Conservation (phyloP, 768 basidiomycete genomes). For the Naganishia randhawae region DNA sequence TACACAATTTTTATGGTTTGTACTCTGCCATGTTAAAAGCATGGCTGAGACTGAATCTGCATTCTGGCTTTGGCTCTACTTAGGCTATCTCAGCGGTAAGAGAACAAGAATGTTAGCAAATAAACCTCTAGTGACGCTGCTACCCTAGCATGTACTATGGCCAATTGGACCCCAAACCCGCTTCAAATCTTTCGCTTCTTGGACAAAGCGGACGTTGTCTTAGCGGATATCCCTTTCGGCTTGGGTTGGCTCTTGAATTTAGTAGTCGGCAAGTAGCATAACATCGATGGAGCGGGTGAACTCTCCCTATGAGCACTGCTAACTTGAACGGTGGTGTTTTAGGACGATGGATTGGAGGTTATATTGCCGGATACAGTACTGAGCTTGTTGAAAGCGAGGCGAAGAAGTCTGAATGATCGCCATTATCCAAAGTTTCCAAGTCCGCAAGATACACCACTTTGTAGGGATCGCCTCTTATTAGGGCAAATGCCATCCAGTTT, state of each 20-base stretch:
- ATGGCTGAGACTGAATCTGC: neutral
- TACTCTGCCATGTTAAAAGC: neutral
- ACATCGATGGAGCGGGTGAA: neutral
- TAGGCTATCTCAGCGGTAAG: constrained; percentile 8
- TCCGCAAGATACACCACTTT: no score
- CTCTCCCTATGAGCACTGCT: neutral
- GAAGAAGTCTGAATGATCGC: neutral
- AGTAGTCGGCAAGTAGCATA: constrained; percentile 2
- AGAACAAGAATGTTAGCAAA: neutral
- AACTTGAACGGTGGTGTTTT: neutral
- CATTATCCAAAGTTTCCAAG: no score
- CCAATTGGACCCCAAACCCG: neutral
- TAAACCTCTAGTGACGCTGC: neutral
- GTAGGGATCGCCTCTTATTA: no score
- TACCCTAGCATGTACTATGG: neutral
- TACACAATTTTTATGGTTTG: constrained; percentile 27
- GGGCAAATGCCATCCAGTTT: no score
- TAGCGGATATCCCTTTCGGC: constrained; percentile 21
- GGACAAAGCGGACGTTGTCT: constrained; percentile 18
- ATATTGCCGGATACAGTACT: constrained; percentile 3
- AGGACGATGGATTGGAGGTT: neutral
- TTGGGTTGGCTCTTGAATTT: neutral
- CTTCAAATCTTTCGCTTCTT: constrained; percentile 25
- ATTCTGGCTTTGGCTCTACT: neutral
- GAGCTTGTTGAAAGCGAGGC: neutral